Base-by-base conservation (phyloP, 352 stramenopile species). In the Phytopythium litorale region DNA sequence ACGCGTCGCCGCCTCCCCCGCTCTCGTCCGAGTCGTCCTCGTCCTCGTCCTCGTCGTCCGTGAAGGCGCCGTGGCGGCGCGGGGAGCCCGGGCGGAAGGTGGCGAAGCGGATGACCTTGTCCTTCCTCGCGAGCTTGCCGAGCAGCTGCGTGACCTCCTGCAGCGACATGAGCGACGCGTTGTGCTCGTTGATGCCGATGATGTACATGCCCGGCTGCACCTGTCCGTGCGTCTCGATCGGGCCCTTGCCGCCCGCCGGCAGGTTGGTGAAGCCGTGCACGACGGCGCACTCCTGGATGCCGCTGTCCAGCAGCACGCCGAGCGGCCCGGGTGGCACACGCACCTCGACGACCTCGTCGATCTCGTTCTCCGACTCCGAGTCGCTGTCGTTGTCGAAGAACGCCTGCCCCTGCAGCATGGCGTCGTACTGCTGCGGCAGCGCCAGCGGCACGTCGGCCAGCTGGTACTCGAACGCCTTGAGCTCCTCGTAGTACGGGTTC, bases 371-470 rank as follows among this genome's bases (percentile, higher is more conserved):
- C 46, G 84, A 86, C 60, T 91, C 84, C 43, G 77, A 88, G 65
- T 91, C 84, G 57, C 79, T 85, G 43, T 91, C 80, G 48, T 93
- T 87, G 58, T 93, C 81, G n/a, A 93, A 88, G 67, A 91, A 90
- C 8, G 81, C 84, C 21, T 84, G 75, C 42, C 81, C 84, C 63
- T 93, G 80, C 33, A 91, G 68, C 64, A 89, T 79, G 23, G 72
- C 78, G 48, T 88, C 81, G 58, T 85, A 87, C 30, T 75, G 68
- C 28, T 81, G 58, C 2, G 66, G 64, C 23, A 71, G 43, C 11
- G 78, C 67, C 37, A 77, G 64, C 1, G 78, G 75, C 57, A 88
- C 87, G 52, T 90, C 84, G 9, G 78, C 76, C 50, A 88, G 89
- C 57, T 84, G 76, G 70, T 87, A 91, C 54, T 89, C 76, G 56